Evolutionary conservation across 768 basidiomycete species (phyloP).

Genomic region (Rhizopogon salebrosus): DNA sequence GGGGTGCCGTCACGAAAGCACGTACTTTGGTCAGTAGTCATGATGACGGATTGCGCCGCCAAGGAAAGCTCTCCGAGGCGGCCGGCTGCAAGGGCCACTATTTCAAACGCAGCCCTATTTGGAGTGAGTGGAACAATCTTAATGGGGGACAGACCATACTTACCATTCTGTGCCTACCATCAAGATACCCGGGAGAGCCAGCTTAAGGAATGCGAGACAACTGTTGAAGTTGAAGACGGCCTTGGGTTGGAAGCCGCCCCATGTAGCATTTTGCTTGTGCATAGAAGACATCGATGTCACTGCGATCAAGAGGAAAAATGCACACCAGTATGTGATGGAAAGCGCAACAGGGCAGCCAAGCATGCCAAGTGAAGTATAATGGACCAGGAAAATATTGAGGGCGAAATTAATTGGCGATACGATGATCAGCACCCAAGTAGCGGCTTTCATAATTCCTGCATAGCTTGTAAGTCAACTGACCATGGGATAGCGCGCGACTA

Average conservation of each 20-base stretch:
- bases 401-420: conserved; percentile 62
- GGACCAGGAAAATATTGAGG: conserved; percentile 57
- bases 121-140: background rate
- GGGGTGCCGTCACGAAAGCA: background rate
- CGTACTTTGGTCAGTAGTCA: conserved; percentile 74
- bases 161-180: conserved; percentile 84
- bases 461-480: background rate
- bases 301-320: conserved; percentile 50
- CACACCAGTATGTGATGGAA: conserved; percentile 66
- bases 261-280: conserved; percentile 54
- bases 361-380: conserved; percentile 56
- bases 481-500: conserved; percentile 4
- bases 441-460: conserved; percentile 69
- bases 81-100: conserved; percentile 74
- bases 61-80: conserved; percentile 61
- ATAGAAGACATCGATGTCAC: conserved; percentile 44
- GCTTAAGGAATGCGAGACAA: conserved; percentile 53
- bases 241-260: conserved; percentile 51
- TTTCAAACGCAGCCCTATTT: conserved; percentile 73
- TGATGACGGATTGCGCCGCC: conserved; percentile 74
- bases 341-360: conserved; percentile 65
- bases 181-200: conserved; percentile 72
- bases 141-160: conserved; percentile 6
- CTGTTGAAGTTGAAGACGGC: conserved; percentile 42
- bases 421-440: conserved; percentile 58